These are phyloP conservation scores for Lachnellula hyalina DNA, from an alignment of 2,329 filamentous ascomycete species.

Conservation along the genomic window DNA sequence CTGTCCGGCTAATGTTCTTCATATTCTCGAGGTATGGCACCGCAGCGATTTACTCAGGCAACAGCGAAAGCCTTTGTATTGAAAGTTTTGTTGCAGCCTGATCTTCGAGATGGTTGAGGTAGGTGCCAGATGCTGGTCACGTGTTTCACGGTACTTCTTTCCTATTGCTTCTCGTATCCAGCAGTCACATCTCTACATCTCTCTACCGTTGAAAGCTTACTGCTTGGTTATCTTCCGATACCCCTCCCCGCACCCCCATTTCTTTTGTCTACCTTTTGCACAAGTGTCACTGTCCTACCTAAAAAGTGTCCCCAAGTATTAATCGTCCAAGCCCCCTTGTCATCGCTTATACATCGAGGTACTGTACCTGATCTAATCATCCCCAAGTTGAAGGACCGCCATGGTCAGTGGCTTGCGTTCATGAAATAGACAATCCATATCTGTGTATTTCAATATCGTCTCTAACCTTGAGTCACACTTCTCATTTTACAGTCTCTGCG, in stretches of 20 bases:
- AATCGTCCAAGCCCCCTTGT: not conserved
- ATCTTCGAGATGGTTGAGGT: too few relatives aligned
- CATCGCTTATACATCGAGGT: not conserved
- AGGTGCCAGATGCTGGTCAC: too few relatives aligned
- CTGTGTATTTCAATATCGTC: not conserved
- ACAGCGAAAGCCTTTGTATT: too few relatives aligned
- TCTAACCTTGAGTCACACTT: not conserved
- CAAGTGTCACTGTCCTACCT: not conserved
- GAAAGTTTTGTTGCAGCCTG: too few relatives aligned
- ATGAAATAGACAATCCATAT: not conserved
- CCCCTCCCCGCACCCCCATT: not conserved
- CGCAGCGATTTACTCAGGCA: too few relatives aligned
- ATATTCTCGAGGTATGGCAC: too few relatives aligned
- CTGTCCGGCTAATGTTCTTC: too few relatives aligned
- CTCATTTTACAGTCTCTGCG: not conserved
- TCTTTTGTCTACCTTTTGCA: not conserved
- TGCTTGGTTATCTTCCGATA: not conserved
- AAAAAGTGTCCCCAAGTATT: not conserved
- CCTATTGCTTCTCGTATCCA: too few relatives aligned
- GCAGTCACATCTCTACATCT: too few relatives aligned
- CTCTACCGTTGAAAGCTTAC: too few relatives aligned
- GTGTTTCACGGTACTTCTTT: too few relatives aligned
- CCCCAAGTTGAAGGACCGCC: not conserved
- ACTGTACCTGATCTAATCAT: not conserved
- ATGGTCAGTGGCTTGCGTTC: not conserved